Evolutionary conservation across 805 yeast genomes (phyloP).

Genomic region (Ogataea neopini): DNA sequence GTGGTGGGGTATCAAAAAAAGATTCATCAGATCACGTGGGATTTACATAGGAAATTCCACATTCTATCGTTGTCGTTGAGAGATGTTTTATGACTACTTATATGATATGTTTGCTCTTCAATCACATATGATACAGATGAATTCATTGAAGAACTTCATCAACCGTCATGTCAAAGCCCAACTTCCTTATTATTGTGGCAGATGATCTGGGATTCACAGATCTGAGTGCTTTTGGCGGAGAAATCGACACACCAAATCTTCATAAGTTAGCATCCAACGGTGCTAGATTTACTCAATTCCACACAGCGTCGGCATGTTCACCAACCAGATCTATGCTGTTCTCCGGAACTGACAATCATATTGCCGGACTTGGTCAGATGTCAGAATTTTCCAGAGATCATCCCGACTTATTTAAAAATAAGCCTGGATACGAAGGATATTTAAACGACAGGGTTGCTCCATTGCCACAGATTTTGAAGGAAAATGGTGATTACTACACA

Average conservation of each 20-base stretch:
- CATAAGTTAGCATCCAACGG: slow-evolving; percentile 46
- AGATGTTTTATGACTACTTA: too few relatives aligned
- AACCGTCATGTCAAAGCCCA: slow-evolving; percentile 40
- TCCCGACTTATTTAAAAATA: slow-evolving; percentile 42
- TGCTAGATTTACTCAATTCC: slow-evolving; percentile 55
- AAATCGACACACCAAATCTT: slow-evolving; percentile 56
- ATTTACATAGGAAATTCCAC: too few relatives aligned
- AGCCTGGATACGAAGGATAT: slow-evolving; percentile 59
- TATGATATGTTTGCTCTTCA: too few relatives aligned
- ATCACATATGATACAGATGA: too few relatives aligned
- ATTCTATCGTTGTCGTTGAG: too few relatives aligned
- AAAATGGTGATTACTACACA: slow-evolving; percentile 48
- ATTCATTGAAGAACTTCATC: too few relatives aligned
- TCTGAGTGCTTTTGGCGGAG: slow-evolving; percentile 54
- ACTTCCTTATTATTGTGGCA: slow-evolving; percentile 56
- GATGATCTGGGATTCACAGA: slow-evolving; percentile 66
- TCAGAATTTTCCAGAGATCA: slow-evolving; percentile 43
- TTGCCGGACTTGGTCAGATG: slow-evolving; percentile 63
- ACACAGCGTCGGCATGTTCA: slow-evolving; percentile 65
- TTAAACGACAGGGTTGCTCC: slow-evolving; percentile 53
- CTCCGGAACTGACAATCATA: slow-evolving; percentile 62
- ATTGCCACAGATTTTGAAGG: slow-evolving; percentile 50
- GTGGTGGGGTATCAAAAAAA: too few relatives aligned
- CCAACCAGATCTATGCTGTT: slow-evolving; percentile 63
- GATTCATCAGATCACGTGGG: too few relatives aligned